Evolutionary conservation across 305 asterid species (phyloP).

Genomic region (Solanum hybrid): DNA sequence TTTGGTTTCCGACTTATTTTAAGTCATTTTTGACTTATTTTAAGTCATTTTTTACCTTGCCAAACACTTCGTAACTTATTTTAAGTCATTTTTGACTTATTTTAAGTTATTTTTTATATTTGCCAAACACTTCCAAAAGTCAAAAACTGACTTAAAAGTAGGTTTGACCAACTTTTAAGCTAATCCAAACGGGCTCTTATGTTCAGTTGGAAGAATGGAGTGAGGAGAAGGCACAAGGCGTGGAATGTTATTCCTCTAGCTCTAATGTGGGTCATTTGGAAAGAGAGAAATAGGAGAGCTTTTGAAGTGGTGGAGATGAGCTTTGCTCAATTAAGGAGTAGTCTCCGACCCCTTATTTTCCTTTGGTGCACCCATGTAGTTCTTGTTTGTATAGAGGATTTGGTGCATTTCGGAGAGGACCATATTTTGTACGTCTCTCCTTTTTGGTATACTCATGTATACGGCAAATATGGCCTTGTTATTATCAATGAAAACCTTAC

Average conservation of each 20-base stretch:
- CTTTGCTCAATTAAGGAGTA: not conserved
- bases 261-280: not conserved
- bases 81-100: no score
- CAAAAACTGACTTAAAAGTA: no score
- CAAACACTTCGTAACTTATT: no score
- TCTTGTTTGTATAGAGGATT: not conserved
- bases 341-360: not conserved
- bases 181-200: no score
- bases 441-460: not conserved
- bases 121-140: no score
- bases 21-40: no score
- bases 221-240: not conserved
- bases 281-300: not conserved
- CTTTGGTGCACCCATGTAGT: not conserved
- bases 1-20: no score
- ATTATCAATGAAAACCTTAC: not conserved
- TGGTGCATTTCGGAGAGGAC: not conserved
- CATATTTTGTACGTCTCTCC: not conserved
- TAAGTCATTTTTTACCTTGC: no score
- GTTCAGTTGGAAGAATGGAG: not conserved
- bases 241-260: not conserved
- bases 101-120: no score
- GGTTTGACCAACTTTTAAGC: no score
- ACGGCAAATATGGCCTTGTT: not conserved
- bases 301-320: not conserved